These are phyloP conservation scores for Venturia aucupariae DNA, from an alignment of 2,329 filamentous ascomycete genomes.

Conservation along the genomic window DNA sequence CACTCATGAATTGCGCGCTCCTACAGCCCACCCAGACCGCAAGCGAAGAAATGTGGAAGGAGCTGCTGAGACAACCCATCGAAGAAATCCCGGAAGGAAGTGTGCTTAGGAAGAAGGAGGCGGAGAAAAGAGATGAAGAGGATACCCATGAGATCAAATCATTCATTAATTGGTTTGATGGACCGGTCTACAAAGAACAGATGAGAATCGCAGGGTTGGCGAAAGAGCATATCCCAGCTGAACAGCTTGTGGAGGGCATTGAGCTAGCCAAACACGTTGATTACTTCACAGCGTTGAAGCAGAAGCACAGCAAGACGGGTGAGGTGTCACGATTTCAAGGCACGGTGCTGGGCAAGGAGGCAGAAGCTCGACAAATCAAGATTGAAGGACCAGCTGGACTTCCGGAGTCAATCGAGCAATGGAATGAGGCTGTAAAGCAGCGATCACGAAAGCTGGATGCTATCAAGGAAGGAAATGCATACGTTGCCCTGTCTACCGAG, in stretches of 20 bases:
- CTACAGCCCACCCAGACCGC: conserved; percentile 59
- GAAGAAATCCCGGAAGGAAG: conserved; percentile 32
- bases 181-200: conserved; percentile 68
- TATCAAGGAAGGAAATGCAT: conserved; percentile 3
- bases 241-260: conserved; percentile 40
- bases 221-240: conserved; percentile 25
- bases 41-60: conserved; percentile 59
- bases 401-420: conserved; percentile 13
- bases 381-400: conserved; percentile 10
- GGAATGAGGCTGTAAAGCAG: conserved; percentile 9
- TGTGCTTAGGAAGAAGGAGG: conserved; percentile 33
- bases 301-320: conserved; percentile 82
- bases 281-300: conserved; percentile 55
- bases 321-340: conserved; percentile 80
- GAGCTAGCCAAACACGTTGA: conserved; percentile 34
- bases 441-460: conserved; percentile 9
- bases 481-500: conserved; percentile 1
- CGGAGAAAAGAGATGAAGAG: conserved; percentile 48
- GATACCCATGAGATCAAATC: conserved; percentile 68
- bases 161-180: conserved; percentile 71
- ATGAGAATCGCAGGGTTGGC: conserved; percentile 69
- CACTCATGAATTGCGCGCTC: conserved; percentile 71
- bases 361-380: conserved; percentile 46
- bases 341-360: conserved; percentile 68
- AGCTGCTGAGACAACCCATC: conserved; percentile 36